Base-by-base conservation (phyloP, 352 stramenopile genomes). In the Pythium biforme region DNA sequence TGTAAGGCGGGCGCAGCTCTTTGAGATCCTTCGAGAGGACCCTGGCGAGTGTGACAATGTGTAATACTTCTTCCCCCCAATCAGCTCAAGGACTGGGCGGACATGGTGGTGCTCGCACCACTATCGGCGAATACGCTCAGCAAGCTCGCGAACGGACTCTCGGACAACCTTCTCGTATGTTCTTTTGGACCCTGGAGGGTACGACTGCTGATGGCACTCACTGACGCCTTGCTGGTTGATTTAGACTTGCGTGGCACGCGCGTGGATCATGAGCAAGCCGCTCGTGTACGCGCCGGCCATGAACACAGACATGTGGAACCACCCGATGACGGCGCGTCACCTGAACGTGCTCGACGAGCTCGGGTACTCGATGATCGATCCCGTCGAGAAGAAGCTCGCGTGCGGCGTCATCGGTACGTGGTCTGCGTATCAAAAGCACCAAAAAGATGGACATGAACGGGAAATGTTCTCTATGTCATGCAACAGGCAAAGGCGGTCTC, bases 301-400 rank as follows among this genome's bases (percentile, higher is more conserved):
- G 96, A 99, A 99, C 73, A 98, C 96, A 15, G 89, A 95, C 66
- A 99, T 99, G 96, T 99, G 94, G 92, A 79, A 94, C 50, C 95
- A 99, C 74, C 92, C 94, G 6, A 75, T 98, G 57, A 99, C 96
- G 19, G 70, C 70, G 11, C 78, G 72, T 57, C 91, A 97, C 39
- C 55, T 97, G 43, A 43, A 51, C 9, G 65, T 88, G 29, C 66
- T 97, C 34, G 59, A 62, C 1, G 76, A 83, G 27, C 81, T 87
- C 12, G 75, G 80, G 20, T 92, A 97, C 64, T 55, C 59, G 10
- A 86, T 98, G 70, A 81, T 98, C 29, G 62, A 79, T 45, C 95
- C 95, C 1, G 79, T 97, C 22, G 79, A 88, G 29, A 98, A 98
- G 73, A 92, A 82, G 49, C 79, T 99, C 43, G 96, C 96, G 5